These are phyloP conservation scores for Epichloe gansuensis DNA, from an alignment of 2,329 filamentous ascomycete species.

Conservation along the genomic window DNA sequence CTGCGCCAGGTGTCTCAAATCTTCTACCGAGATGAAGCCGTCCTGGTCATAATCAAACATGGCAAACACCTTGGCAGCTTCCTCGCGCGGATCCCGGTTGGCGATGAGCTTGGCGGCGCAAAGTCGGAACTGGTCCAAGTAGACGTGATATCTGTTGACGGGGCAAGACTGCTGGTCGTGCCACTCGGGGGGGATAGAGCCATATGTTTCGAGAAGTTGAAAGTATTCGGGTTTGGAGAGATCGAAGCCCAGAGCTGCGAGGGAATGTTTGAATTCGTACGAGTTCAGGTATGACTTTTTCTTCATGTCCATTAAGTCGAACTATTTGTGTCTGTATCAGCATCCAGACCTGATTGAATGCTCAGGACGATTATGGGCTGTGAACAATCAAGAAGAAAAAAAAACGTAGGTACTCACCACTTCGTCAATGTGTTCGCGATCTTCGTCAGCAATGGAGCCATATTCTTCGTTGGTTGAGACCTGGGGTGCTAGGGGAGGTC, in stretches of 20 bases:
- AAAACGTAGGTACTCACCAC: conserved; percentile 48
- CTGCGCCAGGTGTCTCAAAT: conserved; percentile 73
- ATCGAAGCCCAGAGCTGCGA: conserved; percentile 91
- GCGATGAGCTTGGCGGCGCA: conserved; percentile 72
- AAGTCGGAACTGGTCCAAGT: conserved; percentile 44
- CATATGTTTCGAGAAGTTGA: conserved; percentile 66
- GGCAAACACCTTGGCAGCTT: conserved; percentile 81
- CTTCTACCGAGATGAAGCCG: conserved; percentile 78
- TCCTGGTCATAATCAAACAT: conserved; percentile 91
- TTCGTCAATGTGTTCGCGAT: conserved; percentile 85
- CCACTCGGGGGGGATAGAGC: conserved; percentile 54
- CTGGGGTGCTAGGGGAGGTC: conserved; percentile 20
- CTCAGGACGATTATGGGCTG: background rate
- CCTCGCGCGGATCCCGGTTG: conserved; percentile 74
- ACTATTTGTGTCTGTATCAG: conserved; percentile 35
- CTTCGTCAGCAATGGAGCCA: conserved; percentile 60
- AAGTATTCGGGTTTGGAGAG: conserved; percentile 77
- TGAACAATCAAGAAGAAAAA: background rate
- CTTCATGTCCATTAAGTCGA: conserved; percentile 92
- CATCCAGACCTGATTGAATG: background rate
- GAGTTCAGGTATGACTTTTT: conserved; percentile 91
- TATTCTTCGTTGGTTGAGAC: conserved; percentile 27
- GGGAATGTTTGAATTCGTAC: conserved; percentile 93
- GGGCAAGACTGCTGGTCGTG: conserved; percentile 28
- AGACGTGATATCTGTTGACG: conserved; percentile 35